Evolutionary conservation across 2,329 filamentous ascomycete species (phyloP).

Genomic region (Neopestalotiopsis sp.): DNA sequence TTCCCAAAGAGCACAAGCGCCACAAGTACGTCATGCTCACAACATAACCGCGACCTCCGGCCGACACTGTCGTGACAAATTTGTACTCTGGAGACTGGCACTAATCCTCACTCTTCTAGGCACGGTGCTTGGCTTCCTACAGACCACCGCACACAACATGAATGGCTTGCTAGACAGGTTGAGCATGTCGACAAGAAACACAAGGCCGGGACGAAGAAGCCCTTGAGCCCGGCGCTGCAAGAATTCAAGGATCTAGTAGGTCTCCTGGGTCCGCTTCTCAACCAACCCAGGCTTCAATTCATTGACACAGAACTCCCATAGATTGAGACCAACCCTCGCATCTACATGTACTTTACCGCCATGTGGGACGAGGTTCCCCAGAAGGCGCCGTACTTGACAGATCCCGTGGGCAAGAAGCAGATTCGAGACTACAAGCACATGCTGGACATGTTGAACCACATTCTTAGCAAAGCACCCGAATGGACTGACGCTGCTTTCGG

Average conservation of each 20-base stretch:
- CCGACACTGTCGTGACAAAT: background rate
- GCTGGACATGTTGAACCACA: conserved; percentile 68
- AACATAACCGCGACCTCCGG: background rate
- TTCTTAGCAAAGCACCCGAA: conserved; percentile 54
- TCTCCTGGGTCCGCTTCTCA: background rate
- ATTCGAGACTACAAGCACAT: conserved; percentile 70
- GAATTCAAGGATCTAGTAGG: conserved; percentile 63
- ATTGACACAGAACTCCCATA: background rate
- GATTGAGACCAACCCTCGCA: conserved; percentile 66
- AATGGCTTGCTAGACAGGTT: conserved; percentile 65
- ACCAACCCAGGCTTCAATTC: background rate
- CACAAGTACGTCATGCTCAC: conserved; percentile 43
- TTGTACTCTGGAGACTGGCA: background rate
- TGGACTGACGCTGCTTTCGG: conserved; percentile 58
- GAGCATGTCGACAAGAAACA: conserved; percentile 56
- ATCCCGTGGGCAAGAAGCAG: conserved; percentile 66
- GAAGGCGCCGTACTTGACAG: conserved; percentile 62
- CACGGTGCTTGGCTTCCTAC: conserved; percentile 66
- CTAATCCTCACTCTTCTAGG: conserved; percentile 7
- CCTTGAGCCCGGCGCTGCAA: conserved; percentile 61
- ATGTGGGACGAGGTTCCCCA: conserved; percentile 73
- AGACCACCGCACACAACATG: conserved; percentile 60
- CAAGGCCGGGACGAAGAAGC: conserved; percentile 40
- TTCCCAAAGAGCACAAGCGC: conserved; percentile 52
- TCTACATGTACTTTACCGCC: conserved; percentile 69